Evolutionary conservation across 768 basidiomycete genomes (phyloP).

Genomic region (Mycena metata): DNA sequence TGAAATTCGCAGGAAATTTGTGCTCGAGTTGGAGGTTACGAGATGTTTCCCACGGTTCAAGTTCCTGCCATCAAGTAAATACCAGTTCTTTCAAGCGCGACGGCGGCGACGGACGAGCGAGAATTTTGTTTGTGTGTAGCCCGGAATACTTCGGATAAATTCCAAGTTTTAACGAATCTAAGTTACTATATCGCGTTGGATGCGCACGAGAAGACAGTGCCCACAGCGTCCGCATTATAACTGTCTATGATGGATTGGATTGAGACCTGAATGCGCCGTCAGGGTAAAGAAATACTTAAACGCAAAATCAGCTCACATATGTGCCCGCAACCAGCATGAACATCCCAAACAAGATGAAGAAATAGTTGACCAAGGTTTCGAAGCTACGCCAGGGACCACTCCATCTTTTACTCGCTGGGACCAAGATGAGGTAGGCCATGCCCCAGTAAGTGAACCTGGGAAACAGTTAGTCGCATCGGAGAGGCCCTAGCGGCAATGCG

Average conservation of each 20-base stretch:
- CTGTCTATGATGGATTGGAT: slow-evolving; percentile 53
- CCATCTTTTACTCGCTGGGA: slow-evolving; percentile 47
- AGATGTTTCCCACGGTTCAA: too few species aligned
- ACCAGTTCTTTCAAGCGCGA: too few species aligned
- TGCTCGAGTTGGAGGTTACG: too few species aligned
- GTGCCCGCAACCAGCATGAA: slow-evolving; percentile 50
- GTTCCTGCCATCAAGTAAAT: too few species aligned
- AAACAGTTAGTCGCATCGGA: neutral
- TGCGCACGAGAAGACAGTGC: slow-evolving; percentile 51
- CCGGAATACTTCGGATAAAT: too few species aligned
- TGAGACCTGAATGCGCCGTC: slow-evolving; percentile 45
- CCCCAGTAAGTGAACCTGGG: slow-evolving; percentile 51
- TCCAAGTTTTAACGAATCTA: too few species aligned
- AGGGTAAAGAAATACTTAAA: neutral
- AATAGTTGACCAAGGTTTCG: slow-evolving; percentile 50
- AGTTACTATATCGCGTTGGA: slow-evolving; percentile 46
- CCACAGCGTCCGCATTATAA: slow-evolving; percentile 47
- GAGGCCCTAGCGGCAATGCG: neutral
- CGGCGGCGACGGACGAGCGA: too few species aligned
- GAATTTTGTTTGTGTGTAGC: too few species aligned
- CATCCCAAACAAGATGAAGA: slow-evolving; percentile 46
- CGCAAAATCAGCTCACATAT: slow-evolving; percentile 43
- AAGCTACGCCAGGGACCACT: slow-evolving; percentile 39
- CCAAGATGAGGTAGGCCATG: slow-evolving; percentile 50
- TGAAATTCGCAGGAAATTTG: too few species aligned